These are phyloP conservation scores for Eucalyptus marginata DNA, from an alignment of 345 rosid species.

Conservation along the genomic window DNA sequence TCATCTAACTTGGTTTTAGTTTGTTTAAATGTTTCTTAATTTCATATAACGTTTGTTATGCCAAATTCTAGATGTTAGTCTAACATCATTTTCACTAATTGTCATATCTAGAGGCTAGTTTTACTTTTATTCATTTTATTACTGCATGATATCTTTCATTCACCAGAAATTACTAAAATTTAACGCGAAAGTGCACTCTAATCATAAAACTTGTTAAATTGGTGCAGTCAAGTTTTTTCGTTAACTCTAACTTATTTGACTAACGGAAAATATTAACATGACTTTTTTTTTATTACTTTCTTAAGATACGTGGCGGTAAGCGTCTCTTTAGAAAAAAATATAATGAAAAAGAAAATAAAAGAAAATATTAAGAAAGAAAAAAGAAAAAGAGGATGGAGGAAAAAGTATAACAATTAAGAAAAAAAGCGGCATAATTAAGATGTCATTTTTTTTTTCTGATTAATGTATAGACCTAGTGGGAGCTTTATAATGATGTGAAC, in stretches of 20 bases:
- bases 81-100: not conserved
- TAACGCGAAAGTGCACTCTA: accelerated
- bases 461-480: no score
- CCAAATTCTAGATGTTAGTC: no score
- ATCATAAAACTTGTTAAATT: not conserved
- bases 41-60: no score
- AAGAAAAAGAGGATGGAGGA: no score
- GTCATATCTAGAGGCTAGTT: not conserved
- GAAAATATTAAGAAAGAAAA: no score
- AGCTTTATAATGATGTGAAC: not conserved
- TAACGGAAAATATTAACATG: no score
- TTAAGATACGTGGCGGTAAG: not conserved
- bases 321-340: not conserved
- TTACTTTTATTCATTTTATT: not conserved
- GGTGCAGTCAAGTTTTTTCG: accelerated
- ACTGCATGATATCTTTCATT: not conserved
- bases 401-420: no score
- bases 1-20: not conserved
- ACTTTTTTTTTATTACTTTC: no score
- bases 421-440: no score
- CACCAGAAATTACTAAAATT: not conserved
- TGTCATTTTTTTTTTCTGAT: no score
- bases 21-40: not conserved
- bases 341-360: no score
- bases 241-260: not conserved